phyloP scores from a whole-genome alignment of 1,284 basidiomycete species.

The Ganoderma resinaceum region DNA sequence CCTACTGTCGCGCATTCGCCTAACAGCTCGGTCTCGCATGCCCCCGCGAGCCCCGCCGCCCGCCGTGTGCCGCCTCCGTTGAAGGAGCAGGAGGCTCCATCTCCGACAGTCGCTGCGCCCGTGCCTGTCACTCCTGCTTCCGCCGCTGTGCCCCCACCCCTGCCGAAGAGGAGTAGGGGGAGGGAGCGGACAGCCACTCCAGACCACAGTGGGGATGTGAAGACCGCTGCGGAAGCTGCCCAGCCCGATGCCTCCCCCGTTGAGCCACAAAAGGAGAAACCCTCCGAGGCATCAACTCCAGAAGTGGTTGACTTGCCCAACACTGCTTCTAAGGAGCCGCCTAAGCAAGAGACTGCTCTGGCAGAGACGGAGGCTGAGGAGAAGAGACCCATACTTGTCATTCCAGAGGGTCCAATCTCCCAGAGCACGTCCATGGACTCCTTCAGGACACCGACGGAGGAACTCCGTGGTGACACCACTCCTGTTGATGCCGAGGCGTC shows the following conservation, averaged over 20 bases:
- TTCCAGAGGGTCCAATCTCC: slow-evolving; percentile 20
- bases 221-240: neutral
- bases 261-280: neutral
- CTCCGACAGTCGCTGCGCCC: slow-evolving; percentile 3
- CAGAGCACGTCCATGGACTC: slow-evolving; percentile 35
- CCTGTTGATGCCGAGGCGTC: slow-evolving; percentile 35
- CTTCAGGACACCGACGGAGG: slow-evolving; percentile 45
- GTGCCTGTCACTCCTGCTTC: slow-evolving; percentile 29
- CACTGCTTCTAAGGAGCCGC: neutral
- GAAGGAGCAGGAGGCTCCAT: slow-evolving; percentile 19
- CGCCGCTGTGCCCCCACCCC: slow-evolving; percentile 28
- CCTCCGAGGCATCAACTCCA: neutral
- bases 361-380: neutral
- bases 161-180: slow-evolving; percentile 34
- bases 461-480: slow-evolving; percentile 30
- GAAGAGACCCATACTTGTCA: slow-evolving; percentile 9
- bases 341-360: slow-evolving; percentile 4
- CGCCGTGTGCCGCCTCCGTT: slow-evolving; percentile 33
- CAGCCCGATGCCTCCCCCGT: neutral
- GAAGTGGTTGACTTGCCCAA: neutral
- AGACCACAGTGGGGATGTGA: slow-evolving; percentile 1
- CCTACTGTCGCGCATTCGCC: slow-evolving; percentile 38
- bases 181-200: slow-evolving; percentile 17
- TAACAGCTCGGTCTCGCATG: slow-evolving; percentile 13
- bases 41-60: neutral